Evolutionary conservation across 2,329 filamentous ascomycete genomes (phyloP).

Genomic region (Lasiodiplodia gonubiensis): DNA sequence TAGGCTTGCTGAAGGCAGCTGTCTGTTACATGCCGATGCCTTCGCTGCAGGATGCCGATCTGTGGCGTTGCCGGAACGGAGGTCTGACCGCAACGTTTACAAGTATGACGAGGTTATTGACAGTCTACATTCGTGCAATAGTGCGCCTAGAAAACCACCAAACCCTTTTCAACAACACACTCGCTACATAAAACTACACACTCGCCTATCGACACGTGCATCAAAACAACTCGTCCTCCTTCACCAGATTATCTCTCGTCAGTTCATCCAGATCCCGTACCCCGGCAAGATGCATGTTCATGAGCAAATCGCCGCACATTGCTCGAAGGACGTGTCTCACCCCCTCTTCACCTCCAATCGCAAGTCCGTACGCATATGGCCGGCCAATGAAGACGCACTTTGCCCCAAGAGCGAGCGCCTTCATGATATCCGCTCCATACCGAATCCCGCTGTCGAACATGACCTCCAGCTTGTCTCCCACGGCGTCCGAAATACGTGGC

Average conservation of each 20-base stretch:
- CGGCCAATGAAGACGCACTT: slow-evolving; percentile 58
- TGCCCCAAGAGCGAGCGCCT: slow-evolving; percentile 60
- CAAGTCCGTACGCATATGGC: slow-evolving; percentile 36
- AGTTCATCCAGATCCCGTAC: slow-evolving; percentile 34
- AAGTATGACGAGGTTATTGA: neutral
- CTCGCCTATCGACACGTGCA: neutral
- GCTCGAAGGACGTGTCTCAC: slow-evolving; percentile 45
- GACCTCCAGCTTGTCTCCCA: slow-evolving; percentile 58
- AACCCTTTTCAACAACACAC: neutral
- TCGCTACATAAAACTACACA: neutral
- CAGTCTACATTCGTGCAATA: neutral
- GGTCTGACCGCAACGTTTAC: neutral
- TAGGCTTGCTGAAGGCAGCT: neutral
- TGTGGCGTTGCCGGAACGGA: neutral
- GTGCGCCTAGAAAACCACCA: neutral
- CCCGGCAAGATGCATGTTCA: slow-evolving; percentile 38
- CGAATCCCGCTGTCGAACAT: slow-evolving; percentile 66
- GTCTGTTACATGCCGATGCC: neutral
- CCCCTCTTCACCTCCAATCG: slow-evolving; percentile 45
- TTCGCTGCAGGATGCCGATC: neutral
- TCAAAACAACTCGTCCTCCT: slow-evolving; percentile 36
- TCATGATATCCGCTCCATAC: slow-evolving; percentile 64
- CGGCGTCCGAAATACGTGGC: slow-evolving; percentile 48
- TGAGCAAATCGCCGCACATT: slow-evolving; percentile 32
- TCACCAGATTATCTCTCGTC: slow-evolving; percentile 35